A percentile compares a stretch with the other conserved stretches of the same genome.
Evolutionary conservation across 2,329 filamentous ascomycete species (phyloP).

Genomic region (Neofusicoccum parvum): DNA sequence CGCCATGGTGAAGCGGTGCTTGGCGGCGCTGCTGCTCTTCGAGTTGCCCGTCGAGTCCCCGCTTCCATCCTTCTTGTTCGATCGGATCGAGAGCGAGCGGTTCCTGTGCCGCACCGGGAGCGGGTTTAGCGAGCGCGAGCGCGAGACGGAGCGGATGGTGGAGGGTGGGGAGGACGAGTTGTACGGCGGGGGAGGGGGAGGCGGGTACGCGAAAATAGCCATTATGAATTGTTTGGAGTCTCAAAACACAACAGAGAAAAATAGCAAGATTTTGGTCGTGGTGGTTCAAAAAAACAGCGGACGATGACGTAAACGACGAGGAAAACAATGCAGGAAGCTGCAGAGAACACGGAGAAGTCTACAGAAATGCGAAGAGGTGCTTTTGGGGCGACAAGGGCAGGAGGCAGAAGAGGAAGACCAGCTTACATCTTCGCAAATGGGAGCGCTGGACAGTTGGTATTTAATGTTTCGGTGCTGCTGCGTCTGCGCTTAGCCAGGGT

Average conservation of each 20-base stretch:
- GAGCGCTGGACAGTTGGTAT: background rate
- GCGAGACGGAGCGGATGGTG: constrained; percentile 27
- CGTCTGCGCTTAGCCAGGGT: background rate
- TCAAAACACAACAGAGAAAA: background rate
- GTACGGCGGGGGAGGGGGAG: constrained; percentile 32
- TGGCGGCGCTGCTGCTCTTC: constrained; percentile 45
- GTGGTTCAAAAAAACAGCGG: constrained; percentile 18
- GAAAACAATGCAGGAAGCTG: constrained; percentile 19
- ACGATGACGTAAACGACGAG: background rate
- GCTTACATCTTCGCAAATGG: constrained; percentile 36
- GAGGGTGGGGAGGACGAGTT: constrained; percentile 24
- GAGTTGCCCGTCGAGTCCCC: constrained; percentile 28
- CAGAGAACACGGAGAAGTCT: constrained; percentile 3
- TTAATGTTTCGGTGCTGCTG: background rate
- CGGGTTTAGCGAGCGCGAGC: constrained; percentile 36
- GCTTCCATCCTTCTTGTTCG: constrained; percentile 45
- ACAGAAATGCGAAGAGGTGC: background rate
- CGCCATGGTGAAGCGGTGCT: constrained; percentile 79
- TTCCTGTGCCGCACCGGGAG: constrained; percentile 56
- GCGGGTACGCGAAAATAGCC: constrained; percentile 31
- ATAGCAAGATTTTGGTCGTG: background rate
- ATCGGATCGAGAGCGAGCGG: constrained; percentile 73
- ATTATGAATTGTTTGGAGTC: constrained; percentile 24
- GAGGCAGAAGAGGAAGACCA: constrained; percentile 28
- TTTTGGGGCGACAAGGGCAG: background rate